A percentile compares a stretch with the other conserved stretches of the same genome.
These are phyloP conservation scores for Dacryopinax primogenitus DNA, from an alignment of 768 basidiomycete species.

Conservation along the genomic window DNA sequence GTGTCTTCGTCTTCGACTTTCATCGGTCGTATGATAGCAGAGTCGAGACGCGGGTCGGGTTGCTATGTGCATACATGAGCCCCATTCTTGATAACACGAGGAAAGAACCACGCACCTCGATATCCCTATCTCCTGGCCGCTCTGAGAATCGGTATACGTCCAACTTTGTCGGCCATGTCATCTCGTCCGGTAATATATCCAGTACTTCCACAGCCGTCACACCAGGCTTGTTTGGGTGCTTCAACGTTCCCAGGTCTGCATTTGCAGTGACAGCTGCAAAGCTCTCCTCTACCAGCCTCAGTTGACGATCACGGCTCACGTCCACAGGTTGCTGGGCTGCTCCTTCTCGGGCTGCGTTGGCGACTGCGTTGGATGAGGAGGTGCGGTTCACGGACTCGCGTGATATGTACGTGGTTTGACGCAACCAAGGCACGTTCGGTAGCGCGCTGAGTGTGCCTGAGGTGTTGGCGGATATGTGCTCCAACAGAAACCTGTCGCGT, in stretches of 20 bases:
- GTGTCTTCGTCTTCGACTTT: conserved; percentile 59
- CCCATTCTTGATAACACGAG: neutral
- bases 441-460: conserved; percentile 23
- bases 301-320: neutral
- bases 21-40: conserved; percentile 77
- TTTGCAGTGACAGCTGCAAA: neutral
- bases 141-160: conserved; percentile 79
- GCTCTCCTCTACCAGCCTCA: neutral
- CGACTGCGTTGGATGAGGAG: neutral
- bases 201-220: conserved; percentile 68
- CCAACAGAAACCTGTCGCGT: conserved; percentile 42
- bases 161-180: conserved; percentile 82
- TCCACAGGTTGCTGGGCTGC: neutral
- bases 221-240: conserved; percentile 66
- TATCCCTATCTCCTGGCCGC: conserved; percentile 61
- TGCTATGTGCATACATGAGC: conserved; percentile 30
- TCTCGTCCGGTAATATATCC: conserved; percentile 69
- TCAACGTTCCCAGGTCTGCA: conserved; percentile 39
- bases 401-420: conserved; percentile 76
- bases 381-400: neutral
- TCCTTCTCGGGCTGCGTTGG: neutral
- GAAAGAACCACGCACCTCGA: conserved; percentile 40
- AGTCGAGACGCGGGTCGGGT: conserved; percentile 69
- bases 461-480: conserved; percentile 33
- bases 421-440: conserved; percentile 68